phyloP scores from a whole-genome alignment of 2,329 filamentous ascomycete species.

The Parastagonospora avenae region DNA sequence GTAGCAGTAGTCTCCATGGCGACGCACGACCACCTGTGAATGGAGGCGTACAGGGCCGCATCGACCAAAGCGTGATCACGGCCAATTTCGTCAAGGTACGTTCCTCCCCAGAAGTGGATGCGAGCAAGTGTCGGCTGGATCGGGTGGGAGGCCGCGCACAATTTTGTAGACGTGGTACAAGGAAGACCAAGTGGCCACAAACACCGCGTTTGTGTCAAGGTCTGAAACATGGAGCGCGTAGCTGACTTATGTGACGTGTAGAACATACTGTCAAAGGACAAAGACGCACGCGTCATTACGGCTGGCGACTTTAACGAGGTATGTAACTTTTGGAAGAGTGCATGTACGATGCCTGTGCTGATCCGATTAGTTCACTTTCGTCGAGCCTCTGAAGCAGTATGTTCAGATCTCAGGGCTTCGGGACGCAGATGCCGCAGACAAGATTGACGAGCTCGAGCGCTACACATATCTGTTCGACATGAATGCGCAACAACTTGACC shows the following conservation, averaged over 20 bases:
- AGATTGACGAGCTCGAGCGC: constrained; percentile 60
- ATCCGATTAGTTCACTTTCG: constrained; percentile 59
- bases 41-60: constrained; percentile 63
- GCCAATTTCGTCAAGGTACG: constrained; percentile 49
- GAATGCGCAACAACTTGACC: constrained; percentile 73
- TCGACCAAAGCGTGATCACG: constrained; percentile 53
- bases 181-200: constrained; percentile 14
- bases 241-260: constrained; percentile 31
- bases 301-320: constrained; percentile 74
- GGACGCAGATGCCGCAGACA: constrained; percentile 66
- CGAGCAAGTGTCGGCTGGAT: constrained; percentile 7
- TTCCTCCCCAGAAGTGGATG: constrained; percentile 4
- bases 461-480: constrained; percentile 75
- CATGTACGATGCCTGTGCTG: neutral
- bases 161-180: constrained; percentile 10
- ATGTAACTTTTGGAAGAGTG: neutral
- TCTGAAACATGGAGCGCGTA: neutral
- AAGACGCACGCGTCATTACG: constrained; percentile 62
- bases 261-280: constrained; percentile 61
- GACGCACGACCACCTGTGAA: constrained; percentile 71
- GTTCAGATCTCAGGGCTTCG: constrained; percentile 58
- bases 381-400: constrained; percentile 64
- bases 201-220: neutral
- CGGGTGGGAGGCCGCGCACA: constrained; percentile 21
- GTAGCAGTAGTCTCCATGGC: constrained; percentile 67